These are phyloP conservation scores for Syzygium aromaticum DNA, from an alignment of 345 rosid genomes.

Conservation along the genomic window DNA sequence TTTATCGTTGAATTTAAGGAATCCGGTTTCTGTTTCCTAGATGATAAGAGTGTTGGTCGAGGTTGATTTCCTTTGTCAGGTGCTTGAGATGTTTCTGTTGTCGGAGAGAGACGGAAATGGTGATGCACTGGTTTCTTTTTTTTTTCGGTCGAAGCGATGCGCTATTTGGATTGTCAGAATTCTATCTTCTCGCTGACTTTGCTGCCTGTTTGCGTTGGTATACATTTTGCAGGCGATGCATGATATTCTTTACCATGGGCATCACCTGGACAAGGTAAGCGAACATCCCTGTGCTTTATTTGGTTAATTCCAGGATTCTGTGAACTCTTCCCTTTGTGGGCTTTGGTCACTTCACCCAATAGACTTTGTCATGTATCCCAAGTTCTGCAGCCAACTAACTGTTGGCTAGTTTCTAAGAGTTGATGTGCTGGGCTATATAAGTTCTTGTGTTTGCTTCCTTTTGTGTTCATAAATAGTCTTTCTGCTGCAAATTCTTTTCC, in stretches of 20 bases:
- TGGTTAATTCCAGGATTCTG: neutral
- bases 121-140: neutral
- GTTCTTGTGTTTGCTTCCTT: neutral
- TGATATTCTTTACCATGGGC: constrained; percentile 75
- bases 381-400: neutral
- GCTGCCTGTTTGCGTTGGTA: neutral
- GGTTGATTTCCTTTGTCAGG: neutral
- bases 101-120: neutral
- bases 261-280: constrained; percentile 64
- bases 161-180: neutral
- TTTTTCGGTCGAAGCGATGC: neutral
- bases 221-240: constrained; percentile 60
- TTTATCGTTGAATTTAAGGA: neutral
- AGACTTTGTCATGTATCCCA: neutral
- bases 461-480: neutral
- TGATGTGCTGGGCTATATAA: neutral
- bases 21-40: neutral
- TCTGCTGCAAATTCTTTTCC: neutral
- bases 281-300: neutral
- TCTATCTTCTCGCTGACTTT: neutral
- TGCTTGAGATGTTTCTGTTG: neutral
- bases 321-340: neutral
- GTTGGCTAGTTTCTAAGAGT: neutral
- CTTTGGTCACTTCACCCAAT: neutral
- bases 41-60: neutral